phyloP scores from a whole-genome alignment of 140 eudicot species.

The Anethum foeniculum region DNA sequence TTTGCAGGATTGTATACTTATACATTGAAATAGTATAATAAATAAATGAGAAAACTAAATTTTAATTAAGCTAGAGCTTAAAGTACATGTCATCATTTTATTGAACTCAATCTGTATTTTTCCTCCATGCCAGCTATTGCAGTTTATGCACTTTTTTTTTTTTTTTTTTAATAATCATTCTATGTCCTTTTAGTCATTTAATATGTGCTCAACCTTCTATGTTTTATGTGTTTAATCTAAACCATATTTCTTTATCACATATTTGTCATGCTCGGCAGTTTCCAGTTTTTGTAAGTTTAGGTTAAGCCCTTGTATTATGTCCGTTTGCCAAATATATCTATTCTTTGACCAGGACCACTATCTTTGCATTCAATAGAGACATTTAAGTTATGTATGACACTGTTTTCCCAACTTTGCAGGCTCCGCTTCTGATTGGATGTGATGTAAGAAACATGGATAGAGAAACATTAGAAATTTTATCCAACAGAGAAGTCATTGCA shows the following conservation, averaged over 20 bases:
- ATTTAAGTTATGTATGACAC: neutral
- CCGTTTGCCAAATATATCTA: neutral
- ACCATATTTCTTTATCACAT: neutral
- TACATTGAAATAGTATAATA: too few species aligned
- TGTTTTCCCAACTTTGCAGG: constrained; percentile 34
- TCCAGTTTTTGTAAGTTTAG: neutral
- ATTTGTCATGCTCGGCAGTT: neutral
- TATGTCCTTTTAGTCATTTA: neutral
- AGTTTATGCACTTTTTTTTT: too few species aligned
- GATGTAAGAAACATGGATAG: constrained; percentile 84
- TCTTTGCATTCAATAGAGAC: neutral
- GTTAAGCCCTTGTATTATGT: neutral
- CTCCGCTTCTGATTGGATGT: constrained; percentile 89
- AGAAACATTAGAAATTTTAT: constrained; percentile 62
- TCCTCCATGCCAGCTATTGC: neutral
- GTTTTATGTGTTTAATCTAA: neutral
- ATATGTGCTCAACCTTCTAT: neutral
- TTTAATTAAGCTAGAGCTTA: neutral
- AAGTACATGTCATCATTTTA: neutral
- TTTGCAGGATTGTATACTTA: too few species aligned
- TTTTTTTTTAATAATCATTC: neutral
- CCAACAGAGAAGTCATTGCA: constrained; percentile 80
- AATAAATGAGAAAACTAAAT: neutral
- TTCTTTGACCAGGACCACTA: neutral
- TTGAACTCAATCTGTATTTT: neutral